Conservation (phyloP, 1,139 yeast genomes). For the Hyphopichia pseudoburtonii region DNA sequence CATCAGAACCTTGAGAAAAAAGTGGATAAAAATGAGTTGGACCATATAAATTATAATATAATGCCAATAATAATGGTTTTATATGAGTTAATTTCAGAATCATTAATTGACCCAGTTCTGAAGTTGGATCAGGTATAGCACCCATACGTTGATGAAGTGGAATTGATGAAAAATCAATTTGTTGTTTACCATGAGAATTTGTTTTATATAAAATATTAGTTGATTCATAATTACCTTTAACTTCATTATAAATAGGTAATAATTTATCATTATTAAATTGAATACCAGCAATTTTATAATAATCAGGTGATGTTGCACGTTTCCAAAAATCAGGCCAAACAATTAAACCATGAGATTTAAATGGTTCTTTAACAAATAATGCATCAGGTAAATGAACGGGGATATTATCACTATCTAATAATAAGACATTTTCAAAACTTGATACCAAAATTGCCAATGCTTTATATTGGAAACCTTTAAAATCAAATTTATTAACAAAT, state of each 20-base stretch:
- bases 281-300: conserved; percentile 38
- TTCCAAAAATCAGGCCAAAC: conserved; percentile 54
- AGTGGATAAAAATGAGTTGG: conserved; percentile 81
- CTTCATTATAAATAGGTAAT: conserved; percentile 33
- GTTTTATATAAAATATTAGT: neutral
- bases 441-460: conserved; percentile 73
- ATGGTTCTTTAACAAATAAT: conserved; percentile 31
- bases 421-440: conserved; percentile 72
- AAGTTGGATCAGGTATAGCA: conserved; percentile 75
- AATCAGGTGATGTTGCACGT: conserved; percentile 44
- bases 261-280: conserved; percentile 23
- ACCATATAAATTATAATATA: conserved; percentile 79
- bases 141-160: conserved; percentile 71
- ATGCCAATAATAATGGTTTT: conserved; percentile 61
- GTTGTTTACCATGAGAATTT: conserved; percentile 7
- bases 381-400: conserved; percentile 59
- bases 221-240: conserved; percentile 21
- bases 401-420: conserved; percentile 75
- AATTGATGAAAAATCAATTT: conserved; percentile 21
- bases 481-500: conserved; percentile 43
- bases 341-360: conserved; percentile 32
- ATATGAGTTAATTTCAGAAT: conserved; percentile 66
- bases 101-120: conserved; percentile 82
- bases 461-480: conserved; percentile 78
- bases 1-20: conserved; percentile 79